Conservation (phyloP, 225 moss, liverwort and hornwort genomes). For the Polytrichum formosum region DNA sequence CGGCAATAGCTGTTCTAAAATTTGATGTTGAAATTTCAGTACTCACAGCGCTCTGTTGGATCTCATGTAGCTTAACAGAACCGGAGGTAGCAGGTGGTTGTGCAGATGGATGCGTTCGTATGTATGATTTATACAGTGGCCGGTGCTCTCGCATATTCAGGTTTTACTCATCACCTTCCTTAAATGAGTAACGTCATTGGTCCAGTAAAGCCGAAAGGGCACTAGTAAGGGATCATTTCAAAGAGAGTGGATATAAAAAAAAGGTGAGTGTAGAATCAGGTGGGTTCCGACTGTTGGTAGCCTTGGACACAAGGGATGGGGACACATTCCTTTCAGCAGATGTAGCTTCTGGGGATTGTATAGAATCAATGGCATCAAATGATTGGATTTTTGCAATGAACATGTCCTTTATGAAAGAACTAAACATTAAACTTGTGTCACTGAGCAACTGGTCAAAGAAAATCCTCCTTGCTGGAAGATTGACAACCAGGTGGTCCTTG, state of each 20-base stretch:
- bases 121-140: slow-evolving; percentile 77
- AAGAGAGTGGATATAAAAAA: too few species aligned
- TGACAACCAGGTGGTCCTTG: background rate
- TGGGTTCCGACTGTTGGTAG: too few species aligned
- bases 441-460: background rate
- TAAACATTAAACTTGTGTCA: background rate
- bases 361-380: too few species aligned
- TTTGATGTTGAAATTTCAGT: background rate
- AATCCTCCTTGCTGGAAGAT: background rate
- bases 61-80: slow-evolving; percentile 63
- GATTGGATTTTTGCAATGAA: too few species aligned
- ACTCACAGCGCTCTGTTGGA: background rate
- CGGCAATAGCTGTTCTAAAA: too few species aligned
- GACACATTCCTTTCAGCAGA: too few species aligned
- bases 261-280: too few species aligned
- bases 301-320: too few species aligned
- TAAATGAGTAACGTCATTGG: too few species aligned
- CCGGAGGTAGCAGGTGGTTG: slow-evolving; percentile 78
- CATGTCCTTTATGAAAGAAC: background rate
- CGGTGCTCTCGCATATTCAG: slow-evolving; percentile 85
- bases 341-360: too few species aligned
- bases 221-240: too few species aligned
- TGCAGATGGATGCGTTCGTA: slow-evolving; percentile 65
- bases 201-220: too few species aligned
- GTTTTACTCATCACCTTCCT: slow-evolving; percentile 23